Conservation (phyloP, 306 rosid species). For the Rosa chinensis region DNA sequence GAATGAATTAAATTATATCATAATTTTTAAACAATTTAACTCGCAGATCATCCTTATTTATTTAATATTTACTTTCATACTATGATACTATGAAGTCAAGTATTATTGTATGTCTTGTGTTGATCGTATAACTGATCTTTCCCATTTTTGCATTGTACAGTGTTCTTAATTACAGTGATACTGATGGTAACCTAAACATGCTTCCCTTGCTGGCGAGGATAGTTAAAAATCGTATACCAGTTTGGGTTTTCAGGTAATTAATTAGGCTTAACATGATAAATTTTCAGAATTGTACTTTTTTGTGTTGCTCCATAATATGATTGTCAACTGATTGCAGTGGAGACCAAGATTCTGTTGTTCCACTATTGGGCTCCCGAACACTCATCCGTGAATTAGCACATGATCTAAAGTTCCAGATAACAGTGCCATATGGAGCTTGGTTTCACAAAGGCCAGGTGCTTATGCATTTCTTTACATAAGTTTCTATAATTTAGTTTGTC, state of each 20-base stretch:
- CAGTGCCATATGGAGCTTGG: slow-evolving; percentile 87
- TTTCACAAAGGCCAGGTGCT: slow-evolving; percentile 85
- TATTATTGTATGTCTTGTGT: neutral
- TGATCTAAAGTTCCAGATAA: slow-evolving; percentile 54
- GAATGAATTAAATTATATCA: neutral
- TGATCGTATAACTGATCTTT: slow-evolving; percentile 8
- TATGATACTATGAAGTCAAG: neutral
- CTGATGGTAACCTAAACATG: slow-evolving; percentile 62
- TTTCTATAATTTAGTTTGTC: neutral
- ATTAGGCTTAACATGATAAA: neutral
- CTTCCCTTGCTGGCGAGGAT: slow-evolving; percentile 78
- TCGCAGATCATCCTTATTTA: neutral
- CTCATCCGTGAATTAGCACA: slow-evolving; percentile 77
- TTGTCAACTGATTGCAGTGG: slow-evolving; percentile 49
- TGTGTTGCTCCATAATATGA: neutral
- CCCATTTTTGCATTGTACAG: slow-evolving; percentile 38
- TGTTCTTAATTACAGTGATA: slow-evolving; percentile 51
- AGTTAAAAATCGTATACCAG: slow-evolving; percentile 61
- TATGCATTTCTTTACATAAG: neutral
- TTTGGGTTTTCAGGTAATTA: slow-evolving; percentile 89
- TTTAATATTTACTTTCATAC: neutral
- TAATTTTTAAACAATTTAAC: neutral
- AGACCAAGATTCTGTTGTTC: slow-evolving; percentile 86
- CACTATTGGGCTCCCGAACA: slow-evolving; percentile 76
- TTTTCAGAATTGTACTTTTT: neutral